These are phyloP conservation scores for Stephanodiscus minutulus DNA, from an alignment of 108 stramenopile genomes.

Conservation along the genomic window DNA sequence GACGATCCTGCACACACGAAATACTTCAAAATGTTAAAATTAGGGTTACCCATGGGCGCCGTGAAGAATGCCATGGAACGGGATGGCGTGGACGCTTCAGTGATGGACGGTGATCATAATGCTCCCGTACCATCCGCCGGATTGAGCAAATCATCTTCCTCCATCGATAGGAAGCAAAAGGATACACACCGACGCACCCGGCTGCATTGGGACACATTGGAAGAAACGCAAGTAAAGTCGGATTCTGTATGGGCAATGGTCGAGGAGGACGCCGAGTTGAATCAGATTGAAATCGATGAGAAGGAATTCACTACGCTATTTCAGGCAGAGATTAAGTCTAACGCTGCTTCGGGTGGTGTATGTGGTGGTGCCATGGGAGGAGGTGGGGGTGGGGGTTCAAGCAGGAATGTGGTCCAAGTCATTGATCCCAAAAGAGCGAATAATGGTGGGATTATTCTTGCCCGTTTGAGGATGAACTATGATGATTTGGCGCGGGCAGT, in stretches of 20 bases:
- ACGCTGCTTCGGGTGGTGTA: slow-evolving; percentile 17
- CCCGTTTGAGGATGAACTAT: slow-evolving; percentile 84
- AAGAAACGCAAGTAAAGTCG: slow-evolving; percentile 54
- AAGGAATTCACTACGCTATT: slow-evolving; percentile 80
- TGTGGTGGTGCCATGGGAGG: slow-evolving; percentile 6
- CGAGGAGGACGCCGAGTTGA: slow-evolving; percentile 70
- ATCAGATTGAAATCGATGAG: slow-evolving; percentile 83
- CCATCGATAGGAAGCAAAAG: slow-evolving; percentile 43
- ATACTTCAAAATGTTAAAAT: slow-evolving; percentile 93
- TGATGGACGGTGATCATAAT: slow-evolving; percentile 90
- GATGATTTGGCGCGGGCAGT: slow-evolving; percentile 86
- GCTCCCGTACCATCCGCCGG: slow-evolving; percentile 45
- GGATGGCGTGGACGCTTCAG: slow-evolving; percentile 74
- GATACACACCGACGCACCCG: slow-evolving; percentile 86
- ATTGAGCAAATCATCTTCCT: neutral
- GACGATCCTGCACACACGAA: slow-evolving; percentile 82
- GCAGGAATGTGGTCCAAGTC: slow-evolving; percentile 65
- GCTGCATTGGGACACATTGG: slow-evolving; percentile 87
- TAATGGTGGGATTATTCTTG: slow-evolving; percentile 92
- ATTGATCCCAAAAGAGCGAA: slow-evolving; percentile 91
- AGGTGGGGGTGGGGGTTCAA: slow-evolving; percentile 15
- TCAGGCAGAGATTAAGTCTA: slow-evolving; percentile 69
- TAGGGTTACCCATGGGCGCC: slow-evolving; percentile 85
- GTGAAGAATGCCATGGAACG: slow-evolving; percentile 90
- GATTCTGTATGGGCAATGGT: slow-evolving; percentile 88